These are phyloP conservation scores for Tuber magnatum DNA, from an alignment of 495 filamentous ascomycete species.

Conservation along the genomic window DNA sequence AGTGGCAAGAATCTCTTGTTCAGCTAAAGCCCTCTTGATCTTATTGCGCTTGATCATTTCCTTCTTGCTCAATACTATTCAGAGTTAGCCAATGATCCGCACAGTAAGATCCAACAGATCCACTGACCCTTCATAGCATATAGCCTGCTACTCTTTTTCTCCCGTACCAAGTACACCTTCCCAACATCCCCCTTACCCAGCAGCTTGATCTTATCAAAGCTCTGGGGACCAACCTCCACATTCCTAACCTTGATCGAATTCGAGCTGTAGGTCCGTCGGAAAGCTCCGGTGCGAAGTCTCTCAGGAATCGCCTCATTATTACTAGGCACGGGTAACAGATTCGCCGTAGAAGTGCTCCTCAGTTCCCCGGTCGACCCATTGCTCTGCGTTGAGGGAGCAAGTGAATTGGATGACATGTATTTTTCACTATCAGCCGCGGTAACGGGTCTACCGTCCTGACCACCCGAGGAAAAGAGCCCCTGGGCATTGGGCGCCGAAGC, in stretches of 20 bases:
- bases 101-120: not conserved
- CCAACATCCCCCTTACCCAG: constrained; percentile 98
- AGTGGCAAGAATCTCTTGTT: constrained; percentile 95
- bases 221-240: constrained; percentile 89
- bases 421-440: constrained; percentile 55
- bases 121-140: constrained; percentile 96
- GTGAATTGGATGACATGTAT: constrained; percentile 36
- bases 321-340: constrained; percentile 35
- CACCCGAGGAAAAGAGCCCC: constrained; percentile 69
- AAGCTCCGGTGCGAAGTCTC: constrained; percentile 50
- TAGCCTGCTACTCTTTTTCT: constrained; percentile 89
- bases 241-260: constrained; percentile 98
- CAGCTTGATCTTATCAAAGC: constrained; percentile 98
- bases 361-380: constrained; percentile 29
- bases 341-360: constrained; percentile 35
- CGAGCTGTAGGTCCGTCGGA: constrained; percentile 93
- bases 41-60: constrained; percentile 99
- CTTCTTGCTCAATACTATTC: constrained; percentile 90
- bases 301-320: constrained; percentile 38
- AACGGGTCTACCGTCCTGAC: constrained; percentile 59
- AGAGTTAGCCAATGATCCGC: constrained; percentile 41
- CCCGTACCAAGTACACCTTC: constrained; percentile 93
- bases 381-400: constrained; percentile 34
- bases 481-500: constrained; percentile 96
- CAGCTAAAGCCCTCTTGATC: constrained; percentile 95